Conservation (phyloP, 2,329 filamentous ascomycete species). For the Trichoderma polysporum region DNA sequence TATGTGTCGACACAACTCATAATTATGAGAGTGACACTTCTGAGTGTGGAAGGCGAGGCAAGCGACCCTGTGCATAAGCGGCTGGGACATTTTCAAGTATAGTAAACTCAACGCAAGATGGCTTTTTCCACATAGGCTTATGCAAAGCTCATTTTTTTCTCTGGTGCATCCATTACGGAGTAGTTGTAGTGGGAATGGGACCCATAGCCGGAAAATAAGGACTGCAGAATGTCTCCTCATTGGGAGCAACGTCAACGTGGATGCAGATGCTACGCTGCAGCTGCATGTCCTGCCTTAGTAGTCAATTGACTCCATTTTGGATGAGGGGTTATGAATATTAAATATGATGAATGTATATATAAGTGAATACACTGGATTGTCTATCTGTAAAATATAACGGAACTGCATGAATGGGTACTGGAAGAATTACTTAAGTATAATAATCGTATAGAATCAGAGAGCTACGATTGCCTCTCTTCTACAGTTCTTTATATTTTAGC, state of each 20-base stretch:
- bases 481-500: background rate
- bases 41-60: too few species aligned
- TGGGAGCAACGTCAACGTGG: background rate
- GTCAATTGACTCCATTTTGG: background rate
- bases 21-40: background rate
- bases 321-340: conserved; percentile 10
- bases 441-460: background rate
- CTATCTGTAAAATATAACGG: too few species aligned
- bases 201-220: background rate
- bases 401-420: background rate
- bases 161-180: background rate
- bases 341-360: background rate
- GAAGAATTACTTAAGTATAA: background rate
- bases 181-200: background rate
- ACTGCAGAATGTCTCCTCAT: background rate
- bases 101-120: too few species aligned
- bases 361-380: background rate
- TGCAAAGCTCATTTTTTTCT: background rate
- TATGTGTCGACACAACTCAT: rapidly evolving
- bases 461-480: background rate
- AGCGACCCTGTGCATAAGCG: too few species aligned
- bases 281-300: background rate
- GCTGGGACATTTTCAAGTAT: too few species aligned
- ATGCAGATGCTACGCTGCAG: conserved; percentile 1
- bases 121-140: too few species aligned